Evolutionary conservation across 176 grass and related monocot genomes (phyloP).

Genomic region (Rhipidocladum racemiflorum): DNA sequence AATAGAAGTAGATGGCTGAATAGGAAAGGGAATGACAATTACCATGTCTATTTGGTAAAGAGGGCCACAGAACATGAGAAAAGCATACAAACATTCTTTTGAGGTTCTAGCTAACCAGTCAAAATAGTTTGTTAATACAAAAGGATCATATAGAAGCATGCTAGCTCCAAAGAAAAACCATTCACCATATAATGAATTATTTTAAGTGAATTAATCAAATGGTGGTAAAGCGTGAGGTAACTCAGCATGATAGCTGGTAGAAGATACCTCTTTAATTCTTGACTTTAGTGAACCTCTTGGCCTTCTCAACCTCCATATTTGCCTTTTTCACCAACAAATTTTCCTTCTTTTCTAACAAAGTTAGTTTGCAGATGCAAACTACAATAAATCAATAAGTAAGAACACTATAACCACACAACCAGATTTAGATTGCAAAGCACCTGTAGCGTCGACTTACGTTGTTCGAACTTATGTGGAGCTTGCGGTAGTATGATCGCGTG

Average conservation of each 20-base stretch:
- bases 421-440: too few relatives aligned
- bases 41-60: background rate
- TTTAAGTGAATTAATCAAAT: too few relatives aligned
- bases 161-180: background rate
- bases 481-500: too few relatives aligned
- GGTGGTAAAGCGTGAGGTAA: background rate
- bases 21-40: background rate
- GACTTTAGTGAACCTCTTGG: conserved; percentile 76
- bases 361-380: conserved; percentile 31
- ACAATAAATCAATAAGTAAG: background rate
- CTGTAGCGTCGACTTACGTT: too few relatives aligned
- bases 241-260: background rate
- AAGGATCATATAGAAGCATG: background rate
- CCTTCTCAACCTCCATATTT: conserved; percentile 83
- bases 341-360: conserved; percentile 94
- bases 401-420: background rate
- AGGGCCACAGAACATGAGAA: background rate
- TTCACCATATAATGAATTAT: too few relatives aligned
- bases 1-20: too few relatives aligned
- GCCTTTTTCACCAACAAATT: conserved; percentile 88
- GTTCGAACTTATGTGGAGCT: too few relatives aligned
- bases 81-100: background rate
- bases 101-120: background rate
- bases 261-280: conserved; percentile 95
- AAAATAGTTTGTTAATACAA: background rate